phyloP scores from a whole-genome alignment of 2,329 filamentous ascomycete species.

The Colletotrichum brevisporum region DNA sequence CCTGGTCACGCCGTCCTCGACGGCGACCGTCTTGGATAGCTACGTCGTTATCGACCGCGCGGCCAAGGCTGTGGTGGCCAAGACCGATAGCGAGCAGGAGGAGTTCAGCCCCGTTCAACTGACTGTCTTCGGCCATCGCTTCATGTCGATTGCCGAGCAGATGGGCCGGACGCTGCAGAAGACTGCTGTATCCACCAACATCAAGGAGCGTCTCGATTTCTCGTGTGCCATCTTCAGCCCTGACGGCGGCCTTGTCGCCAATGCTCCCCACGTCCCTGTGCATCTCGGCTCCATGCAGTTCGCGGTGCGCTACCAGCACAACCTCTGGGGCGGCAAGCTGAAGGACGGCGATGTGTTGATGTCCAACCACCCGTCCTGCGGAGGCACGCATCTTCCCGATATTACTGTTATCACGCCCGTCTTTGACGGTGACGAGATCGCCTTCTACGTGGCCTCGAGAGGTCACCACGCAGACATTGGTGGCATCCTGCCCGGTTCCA shows the following conservation, averaged over 20 bases:
- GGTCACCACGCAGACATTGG: slow-evolving; percentile 67
- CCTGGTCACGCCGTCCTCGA: slow-evolving; percentile 68
- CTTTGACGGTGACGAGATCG: slow-evolving; percentile 48
- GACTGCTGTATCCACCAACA: slow-evolving; percentile 81
- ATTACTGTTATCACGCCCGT: slow-evolving; percentile 59
- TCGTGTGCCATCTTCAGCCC: slow-evolving; percentile 84
- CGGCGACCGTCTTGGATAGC: slow-evolving; percentile 51
- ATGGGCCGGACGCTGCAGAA: slow-evolving; percentile 85
- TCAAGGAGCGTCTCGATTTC: slow-evolving; percentile 85
- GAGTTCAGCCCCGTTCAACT: slow-evolving; percentile 80
- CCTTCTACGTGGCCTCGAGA: slow-evolving; percentile 52
- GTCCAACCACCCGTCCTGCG: slow-evolving; percentile 60
- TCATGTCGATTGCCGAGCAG: slow-evolving; percentile 87
- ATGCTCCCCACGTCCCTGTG: slow-evolving; percentile 81
- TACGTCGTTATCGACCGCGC: slow-evolving; percentile 53
- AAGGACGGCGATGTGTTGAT: slow-evolving; percentile 82
- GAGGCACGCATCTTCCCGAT: slow-evolving; percentile 57
- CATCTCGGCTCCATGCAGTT: slow-evolving; percentile 86
- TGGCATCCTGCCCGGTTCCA: slow-evolving; percentile 84
- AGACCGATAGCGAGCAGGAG: slow-evolving; percentile 69
- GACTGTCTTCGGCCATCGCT: slow-evolving; percentile 82
- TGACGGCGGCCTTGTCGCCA: slow-evolving; percentile 79
- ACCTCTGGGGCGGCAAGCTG: slow-evolving; percentile 79
- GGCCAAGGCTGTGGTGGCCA: slow-evolving; percentile 58
- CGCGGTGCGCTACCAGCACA: slow-evolving; percentile 76